These are phyloP conservation scores for Metschnikowia santaceciliae DNA, from an alignment of 805 yeast species.

Conservation along the genomic window DNA sequence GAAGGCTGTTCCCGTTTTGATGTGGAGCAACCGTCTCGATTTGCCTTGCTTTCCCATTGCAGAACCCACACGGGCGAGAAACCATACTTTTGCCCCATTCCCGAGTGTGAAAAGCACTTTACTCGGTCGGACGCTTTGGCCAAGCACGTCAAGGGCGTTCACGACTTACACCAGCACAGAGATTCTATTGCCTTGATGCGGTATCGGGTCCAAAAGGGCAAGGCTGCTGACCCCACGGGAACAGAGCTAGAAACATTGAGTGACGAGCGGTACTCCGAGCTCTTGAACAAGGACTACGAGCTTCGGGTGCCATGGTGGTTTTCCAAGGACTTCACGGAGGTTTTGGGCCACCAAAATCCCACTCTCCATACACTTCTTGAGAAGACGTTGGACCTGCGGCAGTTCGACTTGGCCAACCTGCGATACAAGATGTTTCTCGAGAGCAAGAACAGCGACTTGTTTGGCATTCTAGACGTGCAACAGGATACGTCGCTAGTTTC, in stretches of 20 bases:
- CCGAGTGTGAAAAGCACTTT: constrained; percentile 61
- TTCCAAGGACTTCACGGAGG: constrained; percentile 24
- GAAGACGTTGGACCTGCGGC: constrained; percentile 32
- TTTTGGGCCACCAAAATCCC: constrained; percentile 17
- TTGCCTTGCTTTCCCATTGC: constrained; percentile 59
- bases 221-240: constrained; percentile 21
- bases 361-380: constrained; percentile 19
- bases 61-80: constrained; percentile 64
- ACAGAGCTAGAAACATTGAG: constrained; percentile 23
- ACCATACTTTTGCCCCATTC: constrained; percentile 57
- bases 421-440: constrained; percentile 27
- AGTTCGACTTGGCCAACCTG: constrained; percentile 29
- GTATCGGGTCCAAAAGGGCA: constrained; percentile 28
- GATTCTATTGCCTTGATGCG: constrained; percentile 30
- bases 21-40: constrained; percentile 48
- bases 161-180: constrained; percentile 44
- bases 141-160: constrained; percentile 59
- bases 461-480: constrained; percentile 8
- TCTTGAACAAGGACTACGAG: constrained; percentile 32
- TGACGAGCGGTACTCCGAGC: constrained; percentile 26
- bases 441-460: constrained; percentile 14
- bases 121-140: constrained; percentile 59
- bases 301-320: constrained; percentile 44
- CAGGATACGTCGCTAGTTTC: constrained; percentile 5
- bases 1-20: constrained; percentile 52